phyloP scores from a whole-genome alignment of 2,329 filamentous ascomycete species.

The Fusarium sterilihyphosum region DNA sequence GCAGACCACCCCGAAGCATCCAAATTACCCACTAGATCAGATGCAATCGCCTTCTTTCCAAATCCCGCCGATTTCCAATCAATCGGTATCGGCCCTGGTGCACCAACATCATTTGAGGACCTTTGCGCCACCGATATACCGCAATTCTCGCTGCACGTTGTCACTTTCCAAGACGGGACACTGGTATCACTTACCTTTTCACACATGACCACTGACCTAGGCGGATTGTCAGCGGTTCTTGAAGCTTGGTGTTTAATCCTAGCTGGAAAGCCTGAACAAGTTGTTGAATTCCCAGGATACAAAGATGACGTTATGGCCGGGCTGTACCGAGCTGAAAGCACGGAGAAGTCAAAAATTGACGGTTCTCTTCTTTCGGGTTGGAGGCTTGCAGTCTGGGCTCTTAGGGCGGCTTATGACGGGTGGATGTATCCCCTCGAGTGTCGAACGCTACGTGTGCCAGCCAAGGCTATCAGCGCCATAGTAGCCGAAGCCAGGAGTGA shows the following conservation, averaged over 20 bases:
- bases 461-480: not conserved
- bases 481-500: not conserved
- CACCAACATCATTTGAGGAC: not conserved
- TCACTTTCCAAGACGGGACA: not conserved
- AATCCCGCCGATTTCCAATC: not conserved
- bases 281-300: not conserved
- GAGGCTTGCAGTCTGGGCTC: not conserved
- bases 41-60: not conserved
- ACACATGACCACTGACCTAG: not conserved
- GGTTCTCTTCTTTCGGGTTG: not conserved
- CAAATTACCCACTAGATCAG: constrained; percentile 45
- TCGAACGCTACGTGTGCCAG: not conserved
- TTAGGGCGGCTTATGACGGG: not conserved
- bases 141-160: not conserved
- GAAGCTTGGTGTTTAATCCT: not conserved
- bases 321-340: not conserved
- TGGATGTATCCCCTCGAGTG: not conserved
- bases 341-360: not conserved
- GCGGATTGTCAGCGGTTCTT: not conserved
- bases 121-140: not conserved
- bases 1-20: constrained; percentile 53
- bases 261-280: not conserved
- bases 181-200: not conserved
- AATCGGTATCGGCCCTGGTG: not conserved
- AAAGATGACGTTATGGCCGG: not conserved